Conservation (phyloP, 768 basidiomycete genomes). For the Vararia minispora region DNA sequence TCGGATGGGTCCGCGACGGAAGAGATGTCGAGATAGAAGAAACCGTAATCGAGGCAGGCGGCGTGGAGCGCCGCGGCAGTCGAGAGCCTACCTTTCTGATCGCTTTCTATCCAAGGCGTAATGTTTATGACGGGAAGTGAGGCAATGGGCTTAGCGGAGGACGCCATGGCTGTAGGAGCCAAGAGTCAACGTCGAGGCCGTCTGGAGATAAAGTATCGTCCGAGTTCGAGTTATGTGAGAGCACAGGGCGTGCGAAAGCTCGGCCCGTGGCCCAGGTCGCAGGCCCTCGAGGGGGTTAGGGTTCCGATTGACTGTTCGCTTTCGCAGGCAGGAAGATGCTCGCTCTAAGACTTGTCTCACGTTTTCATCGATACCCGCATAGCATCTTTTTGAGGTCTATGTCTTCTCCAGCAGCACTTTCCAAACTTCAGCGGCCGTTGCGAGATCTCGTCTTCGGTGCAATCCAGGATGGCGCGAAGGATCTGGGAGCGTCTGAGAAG, state of each 20-base stretch:
- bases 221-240: too few relatives aligned
- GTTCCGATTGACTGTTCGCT: too few relatives aligned
- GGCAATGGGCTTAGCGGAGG: conserved; percentile 5
- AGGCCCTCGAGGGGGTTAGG: too few relatives aligned
- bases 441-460: conserved; percentile 39
- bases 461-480: conserved; percentile 28
- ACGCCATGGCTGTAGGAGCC: too few relatives aligned
- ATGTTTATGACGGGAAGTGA: conserved; percentile 65
- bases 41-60: conserved; percentile 72
- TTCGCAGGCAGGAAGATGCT: too few relatives aligned
- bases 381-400: conserved; percentile 12
- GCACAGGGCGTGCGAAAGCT: too few relatives aligned
- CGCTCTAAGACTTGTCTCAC: too few relatives aligned
- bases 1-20: conserved; percentile 44
- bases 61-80: conserved; percentile 48
- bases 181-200: too few relatives aligned
- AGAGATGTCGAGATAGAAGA: conserved; percentile 79
- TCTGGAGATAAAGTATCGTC: too few relatives aligned
- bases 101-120: conserved; percentile 42
- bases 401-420: conserved; percentile 16
- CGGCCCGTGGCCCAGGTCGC: too few relatives aligned
- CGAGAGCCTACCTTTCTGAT: conserved; percentile 29
- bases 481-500: conserved; percentile 43
- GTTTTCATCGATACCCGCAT: conserved; percentile 6
- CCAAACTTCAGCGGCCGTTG: conserved; percentile 20